Base-by-base conservation (phyloP, 169 alveolate species). In the Eimeria acervulina region DNA sequence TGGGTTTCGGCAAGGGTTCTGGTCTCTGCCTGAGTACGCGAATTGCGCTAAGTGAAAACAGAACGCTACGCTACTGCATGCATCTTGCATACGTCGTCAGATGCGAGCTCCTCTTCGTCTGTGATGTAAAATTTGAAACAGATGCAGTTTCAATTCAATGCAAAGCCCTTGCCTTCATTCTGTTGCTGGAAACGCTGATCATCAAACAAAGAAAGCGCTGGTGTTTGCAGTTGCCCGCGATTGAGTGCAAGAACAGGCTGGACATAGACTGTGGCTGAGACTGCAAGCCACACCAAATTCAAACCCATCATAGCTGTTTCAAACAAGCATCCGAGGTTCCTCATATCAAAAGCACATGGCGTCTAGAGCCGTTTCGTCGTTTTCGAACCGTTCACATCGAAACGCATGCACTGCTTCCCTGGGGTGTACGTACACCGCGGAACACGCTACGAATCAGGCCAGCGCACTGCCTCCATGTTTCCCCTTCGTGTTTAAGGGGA, bases 101-200 rank as follows among this genome's bases (percentile, higher is more conserved):
- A 26, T 8, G 40, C 72, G 5, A 40, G 42, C 72, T 83, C 91
- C 28, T 83, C 91, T 36, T 52, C 91, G 38, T 44, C 91, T 83
- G 72, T 31, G 70, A 15, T 83, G 72, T 47, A 83, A 7, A 4
- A 13, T 28, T 47, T 23, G 5, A 52, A 51, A 3, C 33, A n/a
- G 15, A n/a, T 44, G 44, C 40, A 40, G 10, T 51, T 31, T 59
- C 68, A 1, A 38, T 47, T 19, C 26, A 1, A 66, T 42, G 28
- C 63, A 78, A 0, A 28, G 40, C 42, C 42, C 91, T 83, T 83
- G 91, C 91, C 91, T 83, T 47, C 91, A 38, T 42, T 44, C 59
- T 83, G 91, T 51, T 83, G 91, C 72, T 83, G 91, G 42, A 83
- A 83, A 33, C 91, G 91, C 21, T 83, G 74, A 28, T 17, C 23